phyloP scores from a whole-genome alignment of 2,329 filamentous ascomycete species.

The Fusarium pilosicola region DNA sequence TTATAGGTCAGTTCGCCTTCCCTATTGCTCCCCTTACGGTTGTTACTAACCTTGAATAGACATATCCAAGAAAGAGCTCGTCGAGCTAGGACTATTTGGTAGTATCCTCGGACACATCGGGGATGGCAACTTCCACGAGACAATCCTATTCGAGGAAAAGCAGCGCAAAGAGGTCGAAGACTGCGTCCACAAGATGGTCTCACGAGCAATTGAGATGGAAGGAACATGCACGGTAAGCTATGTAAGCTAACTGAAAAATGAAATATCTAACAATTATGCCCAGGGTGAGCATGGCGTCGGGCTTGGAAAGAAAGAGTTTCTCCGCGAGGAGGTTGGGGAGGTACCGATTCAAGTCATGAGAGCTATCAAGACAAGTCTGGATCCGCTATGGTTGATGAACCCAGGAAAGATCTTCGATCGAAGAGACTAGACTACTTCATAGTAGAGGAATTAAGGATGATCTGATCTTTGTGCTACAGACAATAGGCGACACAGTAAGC shows the following conservation, averaged over 20 bases:
- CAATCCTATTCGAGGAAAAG: slow-evolving; percentile 86
- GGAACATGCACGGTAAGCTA: slow-evolving; percentile 76
- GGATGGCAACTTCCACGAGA: slow-evolving; percentile 94
- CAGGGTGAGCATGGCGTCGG: slow-evolving; percentile 84
- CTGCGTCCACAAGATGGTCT: slow-evolving; percentile 89
- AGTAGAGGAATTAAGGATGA: accelerated
- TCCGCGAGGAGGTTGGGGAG: slow-evolving; percentile 80
- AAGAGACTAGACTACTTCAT: accelerated
- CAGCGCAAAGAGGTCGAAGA: slow-evolving; percentile 80
- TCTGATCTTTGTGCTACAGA: not conserved
- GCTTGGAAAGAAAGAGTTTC: slow-evolving; percentile 83
- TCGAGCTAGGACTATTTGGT: slow-evolving; percentile 84
- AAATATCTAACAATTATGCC: accelerated
- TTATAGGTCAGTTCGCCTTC: slow-evolving; percentile 52
- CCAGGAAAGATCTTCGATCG: slow-evolving; percentile 78
- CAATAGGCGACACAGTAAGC: not conserved
- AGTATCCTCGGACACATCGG: slow-evolving; percentile 90
- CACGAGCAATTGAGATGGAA: slow-evolving; percentile 91
- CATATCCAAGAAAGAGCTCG: slow-evolving; percentile 87
- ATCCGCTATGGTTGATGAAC: slow-evolving; percentile 90
- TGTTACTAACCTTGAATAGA: slow-evolving; percentile 54
- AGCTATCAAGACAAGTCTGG: slow-evolving; percentile 80
- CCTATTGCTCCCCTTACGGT: accelerated
- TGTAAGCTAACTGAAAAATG: accelerated
- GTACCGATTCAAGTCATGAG: slow-evolving; percentile 87